Evolutionary conservation across 163 green algal species (phyloP).

Genomic region (Dunaliella salina): DNA sequence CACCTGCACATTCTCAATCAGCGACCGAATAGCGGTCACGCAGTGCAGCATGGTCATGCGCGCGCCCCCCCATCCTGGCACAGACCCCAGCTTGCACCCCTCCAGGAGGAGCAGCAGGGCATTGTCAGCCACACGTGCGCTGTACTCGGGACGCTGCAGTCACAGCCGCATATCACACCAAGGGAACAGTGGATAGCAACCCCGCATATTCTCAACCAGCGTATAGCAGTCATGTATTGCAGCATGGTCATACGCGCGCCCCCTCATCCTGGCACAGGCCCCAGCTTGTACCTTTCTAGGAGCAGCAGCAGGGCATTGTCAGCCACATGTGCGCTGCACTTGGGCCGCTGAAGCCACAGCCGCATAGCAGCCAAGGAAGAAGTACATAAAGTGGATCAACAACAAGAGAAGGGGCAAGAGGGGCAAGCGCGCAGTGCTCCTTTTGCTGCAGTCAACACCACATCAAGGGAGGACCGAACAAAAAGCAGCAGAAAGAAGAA

Average conservation of each 20-base stretch:
- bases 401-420: too few relatives aligned
- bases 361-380: too few relatives aligned
- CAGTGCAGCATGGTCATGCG: slow-evolving; percentile 3
- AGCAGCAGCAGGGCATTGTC: slow-evolving; percentile 23
- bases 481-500: too few relatives aligned
- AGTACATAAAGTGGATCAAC: too few relatives aligned
- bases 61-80: slow-evolving; percentile 6
- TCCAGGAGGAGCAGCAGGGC: slow-evolving; percentile 23
- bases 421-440: too few relatives aligned
- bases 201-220: slow-evolving; percentile 15
- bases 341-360: neutral
- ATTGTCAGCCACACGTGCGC: slow-evolving; percentile 23
- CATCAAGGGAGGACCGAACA: too few relatives aligned
- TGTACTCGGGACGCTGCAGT: slow-evolving; percentile 16
- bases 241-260: slow-evolving; percentile 7
- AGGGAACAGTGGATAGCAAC: slow-evolving; percentile 3
- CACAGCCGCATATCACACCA: too few relatives aligned
- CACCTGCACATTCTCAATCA: slow-evolving; percentile 18
- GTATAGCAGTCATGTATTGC: slow-evolving; percentile 5
- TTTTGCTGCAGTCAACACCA: too few relatives aligned
- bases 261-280: neutral
- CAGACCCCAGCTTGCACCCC: neutral
- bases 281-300: slow-evolving; percentile 4
- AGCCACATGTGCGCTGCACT: slow-evolving; percentile 25
- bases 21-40: neutral